Percentiles rank a stretch among this genome's conserved stretches.
These are phyloP conservation scores for Tulasnella sp. DNA, from an alignment of 768 basidiomycete species.

Conservation along the genomic window DNA sequence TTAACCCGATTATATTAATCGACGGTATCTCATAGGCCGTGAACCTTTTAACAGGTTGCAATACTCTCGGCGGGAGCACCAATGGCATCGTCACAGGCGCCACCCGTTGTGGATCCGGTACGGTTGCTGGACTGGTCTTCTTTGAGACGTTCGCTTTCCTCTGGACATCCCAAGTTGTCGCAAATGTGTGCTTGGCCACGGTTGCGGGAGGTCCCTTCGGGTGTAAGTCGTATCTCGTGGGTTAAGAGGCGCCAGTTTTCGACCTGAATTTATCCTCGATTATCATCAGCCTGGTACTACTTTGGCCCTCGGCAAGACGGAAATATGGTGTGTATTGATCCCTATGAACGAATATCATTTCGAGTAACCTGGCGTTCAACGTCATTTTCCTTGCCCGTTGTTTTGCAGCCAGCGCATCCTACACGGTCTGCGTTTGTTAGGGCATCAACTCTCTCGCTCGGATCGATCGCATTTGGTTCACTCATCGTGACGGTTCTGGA, in stretches of 20 bases:
- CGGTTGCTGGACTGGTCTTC: slow-evolving; percentile 68
- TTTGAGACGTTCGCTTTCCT: slow-evolving; percentile 74
- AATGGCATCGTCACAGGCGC: slow-evolving; percentile 5
- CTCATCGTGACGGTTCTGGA: slow-evolving; percentile 76
- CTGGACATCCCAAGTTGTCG: slow-evolving; percentile 76
- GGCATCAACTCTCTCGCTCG: slow-evolving; percentile 67
- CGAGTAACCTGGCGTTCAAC: slow-evolving; percentile 11
- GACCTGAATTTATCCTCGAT: too few species aligned
- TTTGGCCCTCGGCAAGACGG: slow-evolving; percentile 62
- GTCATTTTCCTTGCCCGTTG: too few species aligned
- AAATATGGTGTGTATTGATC: slow-evolving; percentile 39
- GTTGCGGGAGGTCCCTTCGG: slow-evolving; percentile 73
- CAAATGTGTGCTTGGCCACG: slow-evolving; percentile 67
- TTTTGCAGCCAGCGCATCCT: slow-evolving; percentile 40
- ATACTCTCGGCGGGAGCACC: slow-evolving; percentile 24
- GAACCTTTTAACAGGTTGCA: slow-evolving; percentile 35
- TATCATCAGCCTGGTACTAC: slow-evolving; percentile 61
- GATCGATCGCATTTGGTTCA: slow-evolving; percentile 77
- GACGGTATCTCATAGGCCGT: neutral
- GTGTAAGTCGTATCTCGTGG: slow-evolving; percentile 24
- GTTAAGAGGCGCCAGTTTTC: too few species aligned
- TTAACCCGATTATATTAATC: too few species aligned
- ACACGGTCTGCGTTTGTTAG: slow-evolving; percentile 60
- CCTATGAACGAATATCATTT: too few species aligned
- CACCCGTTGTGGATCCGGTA: slow-evolving; percentile 55